A percentile compares a stretch with the other conserved stretches of the same genome.
Evolutionary conservation across 2,329 filamentous ascomycete species (phyloP).

Genomic region (Dothistroma septosporum): DNA sequence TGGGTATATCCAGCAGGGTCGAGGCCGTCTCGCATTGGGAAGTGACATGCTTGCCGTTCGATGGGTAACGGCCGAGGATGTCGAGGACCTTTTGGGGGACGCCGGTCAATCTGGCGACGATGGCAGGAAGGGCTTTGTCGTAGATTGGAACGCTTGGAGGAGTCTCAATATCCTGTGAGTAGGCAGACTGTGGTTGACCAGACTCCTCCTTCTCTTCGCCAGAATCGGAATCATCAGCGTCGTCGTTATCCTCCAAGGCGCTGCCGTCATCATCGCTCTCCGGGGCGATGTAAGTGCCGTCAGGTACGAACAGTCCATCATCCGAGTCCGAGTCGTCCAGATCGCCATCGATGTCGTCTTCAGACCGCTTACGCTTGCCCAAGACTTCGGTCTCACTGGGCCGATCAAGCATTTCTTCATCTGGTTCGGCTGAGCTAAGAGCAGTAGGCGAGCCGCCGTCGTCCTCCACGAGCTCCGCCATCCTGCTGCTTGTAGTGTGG

Average conservation of each 20-base stretch:
- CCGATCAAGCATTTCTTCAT: not conserved
- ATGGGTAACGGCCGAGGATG: not conserved
- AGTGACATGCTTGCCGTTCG: not conserved
- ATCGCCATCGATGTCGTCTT: constrained; percentile 4
- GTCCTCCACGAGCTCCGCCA: no score
- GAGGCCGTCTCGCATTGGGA: not conserved
- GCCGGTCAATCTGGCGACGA: not conserved
- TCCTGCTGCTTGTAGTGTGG: not conserved
- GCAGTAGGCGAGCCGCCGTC: not conserved
- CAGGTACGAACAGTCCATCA: not conserved
- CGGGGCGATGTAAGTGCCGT: not conserved
- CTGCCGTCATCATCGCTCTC: constrained; percentile 1
- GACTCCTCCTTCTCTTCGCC: not conserved
- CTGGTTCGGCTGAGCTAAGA: not conserved
- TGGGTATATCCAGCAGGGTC: not conserved
- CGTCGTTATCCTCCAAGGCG: constrained; percentile 1
- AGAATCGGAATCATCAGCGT: constrained; percentile 2
- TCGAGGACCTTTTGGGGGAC: constrained; percentile 2
- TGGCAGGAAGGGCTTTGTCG: constrained; percentile 7
- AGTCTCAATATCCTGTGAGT: constrained; percentile 6
- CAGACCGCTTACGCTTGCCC: constrained; percentile 10
- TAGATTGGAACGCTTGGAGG: constrained; percentile 12
- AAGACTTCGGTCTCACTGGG: not conserved
- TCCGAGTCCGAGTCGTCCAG: not conserved
- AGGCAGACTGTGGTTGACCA: not conserved